phyloP scores from a whole-genome alignment of 2,329 filamentous ascomycete species.

The Aspergillus fischeri region DNA sequence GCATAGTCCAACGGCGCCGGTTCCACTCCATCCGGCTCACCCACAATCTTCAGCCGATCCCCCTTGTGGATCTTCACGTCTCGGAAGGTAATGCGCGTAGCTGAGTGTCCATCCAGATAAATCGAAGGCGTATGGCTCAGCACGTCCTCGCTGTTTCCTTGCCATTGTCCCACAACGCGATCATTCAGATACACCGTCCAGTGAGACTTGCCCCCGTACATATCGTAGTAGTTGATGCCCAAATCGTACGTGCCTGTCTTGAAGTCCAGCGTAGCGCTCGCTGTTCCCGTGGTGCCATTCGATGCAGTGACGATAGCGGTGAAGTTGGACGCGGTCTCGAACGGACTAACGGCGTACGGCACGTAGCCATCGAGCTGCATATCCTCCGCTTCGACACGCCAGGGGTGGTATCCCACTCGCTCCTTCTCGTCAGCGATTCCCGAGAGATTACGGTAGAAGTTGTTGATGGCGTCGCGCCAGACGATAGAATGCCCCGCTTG shows the following conservation, averaged over 20 bases:
- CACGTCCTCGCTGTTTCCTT: slow-evolving; percentile 55
- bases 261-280: slow-evolving; percentile 45
- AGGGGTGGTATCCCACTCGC: slow-evolving; percentile 59
- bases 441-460: slow-evolving; percentile 61
- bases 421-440: slow-evolving; percentile 54
- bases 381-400: slow-evolving; percentile 64
- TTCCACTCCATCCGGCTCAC: slow-evolving; percentile 57
- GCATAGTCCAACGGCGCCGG: slow-evolving; percentile 65
- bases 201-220: slow-evolving; percentile 54
- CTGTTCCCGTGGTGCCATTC: slow-evolving; percentile 51
- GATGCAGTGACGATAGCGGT: slow-evolving; percentile 53
- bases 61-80: slow-evolving; percentile 49
- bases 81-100: slow-evolving; percentile 58
- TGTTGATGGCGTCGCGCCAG: slow-evolving; percentile 64
- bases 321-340: slow-evolving; percentile 56
- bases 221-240: slow-evolving; percentile 64
- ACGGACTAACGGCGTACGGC: slow-evolving; percentile 51
- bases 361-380: slow-evolving; percentile 61
- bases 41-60: slow-evolving; percentile 53
- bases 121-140: slow-evolving; percentile 57
- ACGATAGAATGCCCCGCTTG: slow-evolving; percentile 67
- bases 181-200: slow-evolving; percentile 56
- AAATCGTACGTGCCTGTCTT: slow-evolving; percentile 57
- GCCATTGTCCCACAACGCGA: slow-evolving; percentile 53
- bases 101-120: slow-evolving; percentile 62